Evolutionary conservation across 768 basidiomycete genomes (phyloP).

Genomic region (Lanmaoa rubissima): DNA sequence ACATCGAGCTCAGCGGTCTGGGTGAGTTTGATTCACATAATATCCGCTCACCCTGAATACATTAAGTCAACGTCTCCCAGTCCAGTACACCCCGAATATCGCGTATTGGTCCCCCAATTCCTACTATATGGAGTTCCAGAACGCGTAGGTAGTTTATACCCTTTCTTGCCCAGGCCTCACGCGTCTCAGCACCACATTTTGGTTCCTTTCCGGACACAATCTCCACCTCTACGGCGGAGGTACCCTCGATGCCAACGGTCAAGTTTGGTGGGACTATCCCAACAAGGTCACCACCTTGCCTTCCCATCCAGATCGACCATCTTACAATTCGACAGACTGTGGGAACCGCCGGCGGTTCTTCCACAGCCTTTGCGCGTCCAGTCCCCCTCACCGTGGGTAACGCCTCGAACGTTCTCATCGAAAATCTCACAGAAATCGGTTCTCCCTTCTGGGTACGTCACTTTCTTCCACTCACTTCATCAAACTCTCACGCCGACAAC

Average conservation of each 20-base stretch:
- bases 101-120: conserved; percentile 40
- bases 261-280: conserved; percentile 39
- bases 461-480: not conserved
- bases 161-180: not conserved
- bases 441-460: conserved; percentile 43
- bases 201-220: conserved; percentile 38
- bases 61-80: conserved; percentile 11
- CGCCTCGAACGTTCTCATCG: conserved; percentile 39
- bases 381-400: conserved; percentile 45
- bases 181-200: conserved; percentile 36
- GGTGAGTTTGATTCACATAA: conserved; percentile 25
- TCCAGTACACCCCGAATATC: conserved; percentile 40
- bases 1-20: conserved; percentile 39
- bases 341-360: conserved; percentile 43
- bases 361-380: conserved; percentile 42
- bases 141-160: conserved; percentile 31
- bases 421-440: conserved; percentile 38
- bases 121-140: conserved; percentile 42
- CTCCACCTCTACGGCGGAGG: conserved; percentile 44
- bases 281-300: conserved; percentile 22
- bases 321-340: conserved; percentile 25
- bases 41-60: not conserved
- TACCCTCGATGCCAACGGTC: conserved; percentile 44
- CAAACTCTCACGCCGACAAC: not conserved
- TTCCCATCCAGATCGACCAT: not conserved